phyloP scores from a whole-genome alignment of 2,329 filamentous ascomycete species.

The Colletotrichum euphorbiae region DNA sequence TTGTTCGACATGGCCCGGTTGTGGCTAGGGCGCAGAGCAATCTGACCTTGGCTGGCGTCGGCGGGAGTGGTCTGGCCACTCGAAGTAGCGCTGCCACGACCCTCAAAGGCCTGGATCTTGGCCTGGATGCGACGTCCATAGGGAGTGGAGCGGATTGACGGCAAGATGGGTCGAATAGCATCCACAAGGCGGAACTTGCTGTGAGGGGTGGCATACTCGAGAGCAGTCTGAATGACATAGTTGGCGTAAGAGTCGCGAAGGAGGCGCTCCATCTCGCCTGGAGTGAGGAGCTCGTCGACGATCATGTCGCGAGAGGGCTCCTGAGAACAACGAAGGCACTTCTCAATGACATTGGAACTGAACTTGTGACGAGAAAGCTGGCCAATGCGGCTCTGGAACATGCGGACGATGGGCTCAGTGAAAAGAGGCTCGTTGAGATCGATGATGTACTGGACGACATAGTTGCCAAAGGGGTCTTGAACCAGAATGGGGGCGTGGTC shows the following conservation, averaged over 20 bases:
- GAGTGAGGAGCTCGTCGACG: constrained; percentile 81
- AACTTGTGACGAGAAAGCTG: constrained; percentile 94
- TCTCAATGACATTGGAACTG: constrained; percentile 99
- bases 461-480: constrained; percentile 98
- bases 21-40: constrained; percentile 59
- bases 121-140: constrained; percentile 94
- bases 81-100: constrained; percentile 54
- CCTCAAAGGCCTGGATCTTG: constrained; percentile 79
- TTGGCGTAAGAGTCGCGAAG: constrained; percentile 95
- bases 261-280: constrained; percentile 85
- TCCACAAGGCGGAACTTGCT: constrained; percentile 84
- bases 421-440: constrained; percentile 90
- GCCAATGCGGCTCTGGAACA: constrained; percentile 80
- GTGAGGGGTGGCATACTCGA: constrained; percentile 82
- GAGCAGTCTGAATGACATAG: constrained; percentile 96
- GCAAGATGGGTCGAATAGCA: constrained; percentile 84
- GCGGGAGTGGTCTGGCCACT: constrained; percentile 65
- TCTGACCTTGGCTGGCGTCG: constrained; percentile 66
- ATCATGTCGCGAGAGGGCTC: constrained; percentile 81
- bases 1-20: constrained; percentile 57
- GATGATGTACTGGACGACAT: constrained; percentile 98
- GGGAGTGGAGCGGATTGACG: constrained; percentile 87
- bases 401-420: constrained; percentile 86
- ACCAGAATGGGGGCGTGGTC: constrained; percentile 88
- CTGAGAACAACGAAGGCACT: constrained; percentile 88